These are phyloP conservation scores for Plectranthus barbatus DNA, from an alignment of 257 asterid genomes.

Conservation along the genomic window DNA sequence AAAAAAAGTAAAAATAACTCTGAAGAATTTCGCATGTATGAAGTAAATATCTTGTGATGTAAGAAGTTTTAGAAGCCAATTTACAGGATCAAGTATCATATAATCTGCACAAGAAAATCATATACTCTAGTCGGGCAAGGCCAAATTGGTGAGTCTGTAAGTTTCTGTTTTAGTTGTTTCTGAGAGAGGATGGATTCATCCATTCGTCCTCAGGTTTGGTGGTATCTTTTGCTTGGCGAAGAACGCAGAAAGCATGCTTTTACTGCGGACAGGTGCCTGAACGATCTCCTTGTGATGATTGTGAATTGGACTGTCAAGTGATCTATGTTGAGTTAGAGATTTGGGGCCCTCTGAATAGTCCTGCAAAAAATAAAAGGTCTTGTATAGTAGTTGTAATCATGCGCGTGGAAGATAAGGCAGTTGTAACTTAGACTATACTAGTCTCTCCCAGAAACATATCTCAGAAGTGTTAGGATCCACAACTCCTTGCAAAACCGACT, in stretches of 20 bases:
- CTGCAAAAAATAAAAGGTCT: slow-evolving; percentile 26
- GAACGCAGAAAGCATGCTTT: slow-evolving; percentile 61
- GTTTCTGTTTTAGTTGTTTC: neutral
- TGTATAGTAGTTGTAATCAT: too few relatives aligned
- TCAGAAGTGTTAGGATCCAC: too few relatives aligned
- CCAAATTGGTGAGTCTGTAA: neutral
- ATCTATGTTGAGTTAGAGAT: slow-evolving; percentile 42
- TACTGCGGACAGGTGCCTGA: slow-evolving; percentile 51
- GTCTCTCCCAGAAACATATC: neutral
- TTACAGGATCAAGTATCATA: slow-evolving; percentile 5
- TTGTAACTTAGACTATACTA: neutral
- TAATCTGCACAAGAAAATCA: neutral
- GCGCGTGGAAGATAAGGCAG: neutral
- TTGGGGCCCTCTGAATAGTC: slow-evolving; percentile 41
- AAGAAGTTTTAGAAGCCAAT: slow-evolving; percentile 1
- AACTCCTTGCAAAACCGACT: too few relatives aligned
- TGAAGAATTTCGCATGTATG: neutral
- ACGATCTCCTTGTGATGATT: slow-evolving; percentile 32
- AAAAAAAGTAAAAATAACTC: too few relatives aligned
- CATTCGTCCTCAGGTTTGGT: slow-evolving; percentile 23
- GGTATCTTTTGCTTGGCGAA: slow-evolving; percentile 61
- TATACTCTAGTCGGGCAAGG: neutral
- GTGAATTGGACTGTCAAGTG: slow-evolving; percentile 38
- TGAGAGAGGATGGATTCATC: slow-evolving; percentile 14
- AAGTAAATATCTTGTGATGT: neutral